Evolutionary conservation across 345 rosid genomes (phyloP).

Genomic region (Boechera retrofracta): DNA sequence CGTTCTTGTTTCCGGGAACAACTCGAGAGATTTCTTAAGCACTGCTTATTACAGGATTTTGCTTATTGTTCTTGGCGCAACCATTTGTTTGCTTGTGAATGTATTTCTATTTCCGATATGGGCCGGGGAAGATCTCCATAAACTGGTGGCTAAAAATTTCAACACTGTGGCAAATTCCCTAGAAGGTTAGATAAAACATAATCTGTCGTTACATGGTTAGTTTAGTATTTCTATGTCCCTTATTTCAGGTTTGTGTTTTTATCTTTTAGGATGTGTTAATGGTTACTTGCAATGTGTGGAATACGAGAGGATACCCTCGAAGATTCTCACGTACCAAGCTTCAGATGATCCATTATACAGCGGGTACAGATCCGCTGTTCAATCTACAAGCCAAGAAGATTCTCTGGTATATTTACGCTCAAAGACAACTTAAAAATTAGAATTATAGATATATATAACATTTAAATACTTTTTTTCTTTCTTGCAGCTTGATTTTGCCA

Average conservation of each 20-base stretch:
- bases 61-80: slow-evolving; percentile 71
- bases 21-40: slow-evolving; percentile 53
- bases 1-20: slow-evolving; percentile 70
- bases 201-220: background rate
- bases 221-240: background rate
- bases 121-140: slow-evolving; percentile 89
- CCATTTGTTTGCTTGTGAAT: slow-evolving; percentile 59
- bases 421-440: background rate
- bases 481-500: slow-evolving; percentile 65
- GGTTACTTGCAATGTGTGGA: slow-evolving; percentile 68
- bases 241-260: background rate
- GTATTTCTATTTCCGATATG: slow-evolving; percentile 70
- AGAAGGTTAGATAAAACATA: slow-evolving; percentile 55
- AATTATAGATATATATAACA: background rate
- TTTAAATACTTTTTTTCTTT: background rate
- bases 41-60: slow-evolving; percentile 65
- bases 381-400: slow-evolving; percentile 78
- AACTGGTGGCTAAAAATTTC: slow-evolving; percentile 78
- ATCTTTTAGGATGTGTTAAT: slow-evolving; percentile 63
- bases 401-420: slow-evolving; percentile 53
- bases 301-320: slow-evolving; percentile 78
- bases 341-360: slow-evolving; percentile 73
- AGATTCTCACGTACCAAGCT: slow-evolving; percentile 78
- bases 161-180: slow-evolving; percentile 70
- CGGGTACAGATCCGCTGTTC: slow-evolving; percentile 76